Conservation (phyloP, 2,329 filamentous ascomycete genomes). For the Graphium sp. region DNA sequence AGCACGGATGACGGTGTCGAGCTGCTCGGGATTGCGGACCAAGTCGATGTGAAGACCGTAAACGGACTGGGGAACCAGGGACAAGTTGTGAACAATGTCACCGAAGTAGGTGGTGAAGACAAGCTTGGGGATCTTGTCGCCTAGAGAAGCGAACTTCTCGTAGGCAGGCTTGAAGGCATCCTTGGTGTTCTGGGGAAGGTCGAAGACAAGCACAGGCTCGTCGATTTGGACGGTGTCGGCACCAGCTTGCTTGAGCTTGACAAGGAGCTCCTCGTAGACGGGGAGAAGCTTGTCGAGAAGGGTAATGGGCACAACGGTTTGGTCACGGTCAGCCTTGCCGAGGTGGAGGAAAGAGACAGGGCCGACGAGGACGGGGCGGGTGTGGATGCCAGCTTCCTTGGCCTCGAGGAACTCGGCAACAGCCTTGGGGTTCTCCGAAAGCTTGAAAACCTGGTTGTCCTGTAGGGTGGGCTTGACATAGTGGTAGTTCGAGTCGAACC, state of each 20-base stretch:
- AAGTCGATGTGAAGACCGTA: constrained; percentile 88
- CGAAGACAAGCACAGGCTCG: constrained; percentile 91
- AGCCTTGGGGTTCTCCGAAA: constrained; percentile 76
- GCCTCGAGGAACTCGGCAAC: constrained; percentile 90
- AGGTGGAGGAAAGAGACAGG: constrained; percentile 96
- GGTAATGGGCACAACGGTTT: constrained; percentile 83
- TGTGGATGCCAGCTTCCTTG: constrained; percentile 87
- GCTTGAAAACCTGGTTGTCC: constrained; percentile 92
- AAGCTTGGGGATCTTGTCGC: constrained; percentile 69
- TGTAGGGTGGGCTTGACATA: constrained; percentile 99
- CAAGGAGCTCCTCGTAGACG: constrained; percentile 83
- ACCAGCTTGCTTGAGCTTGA: constrained; percentile 88
- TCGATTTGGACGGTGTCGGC: constrained; percentile 96
- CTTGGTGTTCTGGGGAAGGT: constrained; percentile 81
- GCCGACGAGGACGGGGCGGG: constrained; percentile 86
- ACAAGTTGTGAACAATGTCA: constrained; percentile 98
- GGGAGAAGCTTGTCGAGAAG: constrained; percentile 87
- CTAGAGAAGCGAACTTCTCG: constrained; percentile 66
- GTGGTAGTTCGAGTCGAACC: constrained; percentile 99
- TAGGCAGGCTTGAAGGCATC: constrained; percentile 96
- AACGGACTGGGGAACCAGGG: constrained; percentile 64
- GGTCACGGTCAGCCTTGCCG: constrained; percentile 93
- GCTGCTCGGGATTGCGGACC: constrained; percentile 96
- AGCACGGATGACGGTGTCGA: constrained; percentile 66
- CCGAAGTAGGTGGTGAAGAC: constrained; percentile 96